phyloP scores from a whole-genome alignment of 306 rosid species.

The Casuarina glauca region DNA sequence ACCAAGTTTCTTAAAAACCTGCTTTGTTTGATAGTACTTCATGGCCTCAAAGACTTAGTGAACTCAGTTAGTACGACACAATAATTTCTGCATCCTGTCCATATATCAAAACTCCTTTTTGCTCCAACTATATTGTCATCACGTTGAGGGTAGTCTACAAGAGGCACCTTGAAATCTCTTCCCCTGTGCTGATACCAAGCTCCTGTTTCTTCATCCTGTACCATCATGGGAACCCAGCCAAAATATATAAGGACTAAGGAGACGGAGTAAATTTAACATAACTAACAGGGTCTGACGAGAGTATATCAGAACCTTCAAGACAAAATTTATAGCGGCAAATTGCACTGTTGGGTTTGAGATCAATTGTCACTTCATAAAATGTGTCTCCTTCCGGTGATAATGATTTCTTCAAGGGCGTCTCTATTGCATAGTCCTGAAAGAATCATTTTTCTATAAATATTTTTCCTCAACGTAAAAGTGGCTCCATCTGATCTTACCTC shows the following conservation, averaged over 20 bases:
- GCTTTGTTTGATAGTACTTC: background rate
- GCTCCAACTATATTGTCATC: slow-evolving; percentile 62
- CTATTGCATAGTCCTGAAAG: slow-evolving; percentile 88
- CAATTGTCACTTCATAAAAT: slow-evolving; percentile 70
- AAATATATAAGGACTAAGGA: background rate
- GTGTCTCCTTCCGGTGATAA: slow-evolving; percentile 47
- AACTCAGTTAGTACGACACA: background rate
- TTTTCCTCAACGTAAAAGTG: slow-evolving; percentile 24
- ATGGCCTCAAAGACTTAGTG: background rate
- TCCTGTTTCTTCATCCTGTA: slow-evolving; percentile 90
- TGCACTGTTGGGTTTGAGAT: slow-evolving; percentile 41
- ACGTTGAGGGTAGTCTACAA: slow-evolving; percentile 43
- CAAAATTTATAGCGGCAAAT: slow-evolving; percentile 81
- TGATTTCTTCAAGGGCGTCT: slow-evolving; percentile 70
- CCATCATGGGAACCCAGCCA: slow-evolving; percentile 32
- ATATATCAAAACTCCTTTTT: slow-evolving; percentile 39
- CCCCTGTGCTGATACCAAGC: slow-evolving; percentile 88
- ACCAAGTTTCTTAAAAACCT: slow-evolving; percentile 77
- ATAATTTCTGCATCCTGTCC: slow-evolving; percentile 57
- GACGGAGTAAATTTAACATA: slow-evolving; percentile 14
- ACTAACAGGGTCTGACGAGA: slow-evolving; percentile 31
- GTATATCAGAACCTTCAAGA: slow-evolving; percentile 78
- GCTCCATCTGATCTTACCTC: slow-evolving; percentile 14
- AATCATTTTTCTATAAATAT: slow-evolving; percentile 21
- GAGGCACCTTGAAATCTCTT: slow-evolving; percentile 89